A percentile compares a stretch with the other conserved stretches of the same genome.
phyloP scores from a whole-genome alignment of 2,329 filamentous ascomycete genomes.

The Rhynchosporium secalis region DNA sequence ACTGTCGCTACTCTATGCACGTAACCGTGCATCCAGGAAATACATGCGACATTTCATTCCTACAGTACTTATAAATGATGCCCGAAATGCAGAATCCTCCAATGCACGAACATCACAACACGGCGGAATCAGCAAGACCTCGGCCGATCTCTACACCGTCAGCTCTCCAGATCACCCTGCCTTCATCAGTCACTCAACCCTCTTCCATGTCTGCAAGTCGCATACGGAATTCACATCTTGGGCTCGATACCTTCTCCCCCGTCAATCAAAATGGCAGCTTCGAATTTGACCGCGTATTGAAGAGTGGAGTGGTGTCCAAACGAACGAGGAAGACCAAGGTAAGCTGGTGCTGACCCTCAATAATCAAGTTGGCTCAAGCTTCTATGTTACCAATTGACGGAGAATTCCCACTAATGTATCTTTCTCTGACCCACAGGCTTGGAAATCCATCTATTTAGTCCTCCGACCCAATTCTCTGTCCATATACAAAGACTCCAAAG shows the following conservation, averaged over 20 bases:
- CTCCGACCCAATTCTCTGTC: constrained; percentile 87
- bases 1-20: neutral
- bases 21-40: neutral
- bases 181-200: constrained; percentile 16
- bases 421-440: constrained; percentile 57
- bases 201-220: constrained; percentile 30
- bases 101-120: constrained; percentile 15
- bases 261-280: constrained; percentile 96
- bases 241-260: constrained; percentile 70
- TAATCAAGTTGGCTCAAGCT: constrained; percentile 1
- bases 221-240: constrained; percentile 46
- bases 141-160: constrained; percentile 33
- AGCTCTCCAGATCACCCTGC: constrained; percentile 27
- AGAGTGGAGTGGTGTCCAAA: constrained; percentile 82
- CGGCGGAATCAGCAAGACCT: constrained; percentile 31
- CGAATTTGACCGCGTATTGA: constrained; percentile 91
- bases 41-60: neutral
- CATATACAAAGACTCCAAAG: constrained; percentile 89
- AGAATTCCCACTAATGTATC: constrained; percentile 16
- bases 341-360: constrained; percentile 21
- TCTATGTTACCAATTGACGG: neutral
- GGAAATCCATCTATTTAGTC: constrained; percentile 88
- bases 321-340: constrained; percentile 94
- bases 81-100: constrained; percentile 31
- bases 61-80: constrained; percentile 19